Evolutionary conservation across 306 rosid genomes (phyloP).

Genomic region (Sicyos edulis): DNA sequence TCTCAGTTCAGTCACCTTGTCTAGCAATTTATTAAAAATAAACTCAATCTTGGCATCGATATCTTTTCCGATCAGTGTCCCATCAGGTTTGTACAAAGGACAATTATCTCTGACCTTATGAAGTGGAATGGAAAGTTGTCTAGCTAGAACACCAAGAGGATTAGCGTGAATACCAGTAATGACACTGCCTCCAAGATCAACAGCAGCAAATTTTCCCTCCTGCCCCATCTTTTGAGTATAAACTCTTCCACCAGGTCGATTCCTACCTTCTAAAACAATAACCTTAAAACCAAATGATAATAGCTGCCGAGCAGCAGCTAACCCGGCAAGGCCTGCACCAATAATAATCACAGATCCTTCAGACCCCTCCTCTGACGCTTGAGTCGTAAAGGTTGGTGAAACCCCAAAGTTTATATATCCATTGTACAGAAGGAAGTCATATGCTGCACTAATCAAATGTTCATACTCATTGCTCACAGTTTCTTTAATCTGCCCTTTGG

Average conservation of each 20-base stretch:
- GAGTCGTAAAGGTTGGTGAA: slow-evolving; percentile 50
- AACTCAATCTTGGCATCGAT: slow-evolving; percentile 59
- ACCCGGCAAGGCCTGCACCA: slow-evolving; percentile 91
- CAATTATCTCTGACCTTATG: slow-evolving; percentile 88
- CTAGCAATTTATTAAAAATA: slow-evolving; percentile 75
- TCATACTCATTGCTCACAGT: slow-evolving; percentile 67
- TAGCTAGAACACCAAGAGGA: slow-evolving; percentile 88
- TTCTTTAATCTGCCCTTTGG: slow-evolving; percentile 63
- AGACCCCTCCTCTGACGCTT: slow-evolving; percentile 47
- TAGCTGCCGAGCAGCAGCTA: slow-evolving; percentile 93
- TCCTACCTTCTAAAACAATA: slow-evolving; percentile 74
- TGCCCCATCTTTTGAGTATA: slow-evolving; percentile 78
- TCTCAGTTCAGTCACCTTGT: slow-evolving; percentile 81
- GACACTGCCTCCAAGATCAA: slow-evolving; percentile 89
- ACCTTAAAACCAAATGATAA: slow-evolving; percentile 79
- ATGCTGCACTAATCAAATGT: slow-evolving; percentile 71
- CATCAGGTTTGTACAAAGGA: slow-evolving; percentile 80
- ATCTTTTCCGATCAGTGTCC: slow-evolving; percentile 52
- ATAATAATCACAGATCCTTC: slow-evolving; percentile 68
- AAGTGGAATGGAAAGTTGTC: slow-evolving; percentile 87
- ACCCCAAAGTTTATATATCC: slow-evolving; percentile 92
- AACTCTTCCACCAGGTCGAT: slow-evolving; percentile 89
- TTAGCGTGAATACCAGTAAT: slow-evolving; percentile 93
- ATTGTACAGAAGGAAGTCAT: slow-evolving; percentile 63
- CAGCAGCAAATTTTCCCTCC: slow-evolving; percentile 53